These are phyloP conservation scores for Alternaria atra DNA, from an alignment of 2,329 filamentous ascomycete species.

Conservation along the genomic window DNA sequence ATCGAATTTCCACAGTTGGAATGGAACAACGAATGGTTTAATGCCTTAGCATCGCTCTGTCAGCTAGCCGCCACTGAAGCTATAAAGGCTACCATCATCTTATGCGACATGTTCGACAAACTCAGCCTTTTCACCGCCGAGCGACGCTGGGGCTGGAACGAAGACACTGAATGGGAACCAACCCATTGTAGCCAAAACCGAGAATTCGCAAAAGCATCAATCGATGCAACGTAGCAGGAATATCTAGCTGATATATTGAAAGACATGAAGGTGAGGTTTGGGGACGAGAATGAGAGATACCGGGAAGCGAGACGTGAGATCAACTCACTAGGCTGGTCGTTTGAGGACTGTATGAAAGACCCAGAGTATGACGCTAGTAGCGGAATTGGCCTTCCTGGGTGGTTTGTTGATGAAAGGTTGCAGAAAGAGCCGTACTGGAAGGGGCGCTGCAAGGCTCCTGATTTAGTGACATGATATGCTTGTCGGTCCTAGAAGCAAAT, in stretches of 20 bases:
- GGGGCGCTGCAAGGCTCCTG: background rate
- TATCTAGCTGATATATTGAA: background rate
- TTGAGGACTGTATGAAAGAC: background rate
- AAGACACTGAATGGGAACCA: background rate
- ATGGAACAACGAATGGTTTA: background rate
- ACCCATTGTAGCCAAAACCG: background rate
- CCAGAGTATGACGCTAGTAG: background rate
- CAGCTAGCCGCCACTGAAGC: background rate
- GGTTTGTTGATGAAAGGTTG: background rate
- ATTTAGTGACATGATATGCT: background rate
- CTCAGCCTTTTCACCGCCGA: background rate
- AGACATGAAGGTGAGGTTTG: background rate
- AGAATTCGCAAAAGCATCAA: background rate
- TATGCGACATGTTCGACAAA: background rate
- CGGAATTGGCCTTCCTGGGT: background rate
- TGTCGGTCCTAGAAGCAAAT: too few relatives aligned
- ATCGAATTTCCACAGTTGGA: background rate
- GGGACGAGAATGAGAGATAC: background rate
- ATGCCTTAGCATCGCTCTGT: background rate
- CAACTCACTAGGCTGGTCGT: background rate
- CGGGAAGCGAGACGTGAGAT: background rate
- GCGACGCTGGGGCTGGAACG: background rate
- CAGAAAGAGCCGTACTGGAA: background rate
- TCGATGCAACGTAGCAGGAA: background rate
- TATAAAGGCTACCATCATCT: background rate